Percentiles rank a stretch among this genome's conserved stretches.
phyloP scores from a whole-genome alignment of 768 basidiomycete species.

The Suillus tomentosus region DNA sequence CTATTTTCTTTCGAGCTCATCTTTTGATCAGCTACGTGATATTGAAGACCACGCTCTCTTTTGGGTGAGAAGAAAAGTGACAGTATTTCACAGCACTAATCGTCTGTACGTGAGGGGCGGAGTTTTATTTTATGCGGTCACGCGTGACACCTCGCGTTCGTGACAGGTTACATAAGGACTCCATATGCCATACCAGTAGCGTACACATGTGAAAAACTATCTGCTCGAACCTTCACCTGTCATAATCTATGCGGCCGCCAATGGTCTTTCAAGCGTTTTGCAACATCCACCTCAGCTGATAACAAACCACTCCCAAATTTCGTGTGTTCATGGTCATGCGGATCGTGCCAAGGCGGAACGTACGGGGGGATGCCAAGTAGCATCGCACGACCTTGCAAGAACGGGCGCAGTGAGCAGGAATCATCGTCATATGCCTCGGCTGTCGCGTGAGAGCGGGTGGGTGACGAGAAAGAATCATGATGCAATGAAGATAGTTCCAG shows the following conservation, averaged over 20 bases:
- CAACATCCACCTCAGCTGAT: conserved; percentile 65
- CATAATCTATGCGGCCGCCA: conserved; percentile 67
- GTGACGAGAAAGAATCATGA: conserved; percentile 9
- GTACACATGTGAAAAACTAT: background rate
- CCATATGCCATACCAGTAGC: background rate
- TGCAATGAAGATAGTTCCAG: conserved; percentile 14
- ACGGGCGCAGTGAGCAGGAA: conserved; percentile 23
- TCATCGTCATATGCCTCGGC: background rate
- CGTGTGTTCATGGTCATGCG: conserved; percentile 10
- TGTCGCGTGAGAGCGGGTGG: background rate
- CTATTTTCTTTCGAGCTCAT: background rate
- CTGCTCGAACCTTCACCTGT: conserved; percentile 5
- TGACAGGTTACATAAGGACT: background rate
- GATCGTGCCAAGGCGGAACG: conserved; percentile 12
- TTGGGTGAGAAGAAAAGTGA: conserved; percentile 7
- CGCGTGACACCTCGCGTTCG: conserved; percentile 7
- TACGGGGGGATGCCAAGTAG: conserved; percentile 38
- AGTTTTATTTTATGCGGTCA: conserved; percentile 4
- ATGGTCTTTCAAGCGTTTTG: conserved; percentile 53
- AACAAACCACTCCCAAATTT: conserved; percentile 32
- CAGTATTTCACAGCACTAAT: background rate
- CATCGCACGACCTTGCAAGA: conserved; percentile 56
- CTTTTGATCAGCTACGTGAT: background rate
- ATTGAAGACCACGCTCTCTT: background rate
- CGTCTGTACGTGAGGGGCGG: background rate